A percentile compares a stretch with the other conserved stretches of the same genome.
Conservation (phyloP, 2,329 filamentous ascomycete genomes). For the Fusarium haematococcum region DNA sequence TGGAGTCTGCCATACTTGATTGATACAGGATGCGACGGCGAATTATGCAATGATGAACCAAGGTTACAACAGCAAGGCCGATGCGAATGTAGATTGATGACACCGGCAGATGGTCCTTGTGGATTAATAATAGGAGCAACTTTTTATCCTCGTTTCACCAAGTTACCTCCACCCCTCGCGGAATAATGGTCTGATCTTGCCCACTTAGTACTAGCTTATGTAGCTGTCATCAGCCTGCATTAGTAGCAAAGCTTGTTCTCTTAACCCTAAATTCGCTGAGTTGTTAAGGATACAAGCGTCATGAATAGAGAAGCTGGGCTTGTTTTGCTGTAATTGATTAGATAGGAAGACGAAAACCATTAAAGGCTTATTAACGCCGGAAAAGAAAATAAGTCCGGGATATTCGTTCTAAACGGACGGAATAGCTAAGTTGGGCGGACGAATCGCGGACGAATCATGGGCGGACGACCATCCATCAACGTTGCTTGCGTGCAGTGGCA, state of each 20-base stretch:
- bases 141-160: not conserved
- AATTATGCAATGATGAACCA: not conserved
- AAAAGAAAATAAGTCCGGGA: too few relatives aligned
- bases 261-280: not conserved
- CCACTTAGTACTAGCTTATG: not conserved
- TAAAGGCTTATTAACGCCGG: too few relatives aligned
- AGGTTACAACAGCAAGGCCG: not conserved
- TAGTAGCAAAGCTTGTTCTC: not conserved
- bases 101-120: not conserved
- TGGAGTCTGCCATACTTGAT: not conserved
- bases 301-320: too few relatives aligned
- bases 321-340: too few relatives aligned
- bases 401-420: too few relatives aligned
- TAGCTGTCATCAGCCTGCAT: not conserved
- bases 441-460: too few relatives aligned
- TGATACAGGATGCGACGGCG: not conserved
- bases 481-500: not conserved
- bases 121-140: not conserved
- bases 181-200: not conserved
- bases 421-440: too few relatives aligned
- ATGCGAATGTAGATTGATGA: not conserved
- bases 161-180: not conserved
- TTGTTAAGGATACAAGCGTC: not conserved
- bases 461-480: not conserved
- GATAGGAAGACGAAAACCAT: too few relatives aligned